Evolutionary conservation across 495 filamentous ascomycete species (phyloP).

Genomic region (Tuber umbilicatum): DNA sequence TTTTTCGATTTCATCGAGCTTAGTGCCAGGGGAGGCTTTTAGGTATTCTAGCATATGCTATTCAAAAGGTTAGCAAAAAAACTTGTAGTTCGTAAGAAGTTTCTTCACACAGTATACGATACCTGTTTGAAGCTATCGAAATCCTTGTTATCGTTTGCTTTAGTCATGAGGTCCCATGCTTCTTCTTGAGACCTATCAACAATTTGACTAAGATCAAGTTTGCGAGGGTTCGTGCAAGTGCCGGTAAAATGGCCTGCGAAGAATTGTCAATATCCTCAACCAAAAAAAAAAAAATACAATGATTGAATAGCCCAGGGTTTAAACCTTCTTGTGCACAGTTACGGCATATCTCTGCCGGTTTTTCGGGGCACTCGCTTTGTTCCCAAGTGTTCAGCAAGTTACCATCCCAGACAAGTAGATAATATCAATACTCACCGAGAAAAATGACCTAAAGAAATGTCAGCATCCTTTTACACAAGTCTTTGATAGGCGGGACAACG

Average conservation of each 20-base stretch:
- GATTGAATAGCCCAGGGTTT: constrained; percentile 10
- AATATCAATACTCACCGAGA: constrained; percentile 41
- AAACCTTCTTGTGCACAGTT: constrained; percentile 70
- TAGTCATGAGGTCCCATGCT: constrained; percentile 63
- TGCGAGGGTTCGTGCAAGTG: constrained; percentile 64
- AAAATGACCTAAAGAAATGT: constrained; percentile 32
- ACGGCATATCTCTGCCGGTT: constrained; percentile 58
- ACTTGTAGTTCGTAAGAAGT: neutral
- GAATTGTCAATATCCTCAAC: neutral
- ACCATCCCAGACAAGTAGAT: neutral
- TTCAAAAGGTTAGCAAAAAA: constrained; percentile 27
- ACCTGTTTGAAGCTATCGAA: constrained; percentile 68
- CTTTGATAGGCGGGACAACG: neutral
- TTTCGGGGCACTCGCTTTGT: constrained; percentile 21
- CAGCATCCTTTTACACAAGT: neutral
- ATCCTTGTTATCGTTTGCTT: constrained; percentile 59
- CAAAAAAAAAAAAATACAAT: constrained; percentile 13
- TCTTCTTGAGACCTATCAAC: constrained; percentile 55
- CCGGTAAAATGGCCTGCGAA: constrained; percentile 56
- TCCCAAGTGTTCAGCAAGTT: neutral
- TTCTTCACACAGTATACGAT: constrained; percentile 5
- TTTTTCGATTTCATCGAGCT: constrained; percentile 64
- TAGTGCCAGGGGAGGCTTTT: constrained; percentile 61
- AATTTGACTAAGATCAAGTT: constrained; percentile 58
- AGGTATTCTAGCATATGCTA: constrained; percentile 63